Evolutionary conservation across 2,329 filamentous ascomycete genomes (phyloP).

Genomic region (Neurospora crassa): DNA sequence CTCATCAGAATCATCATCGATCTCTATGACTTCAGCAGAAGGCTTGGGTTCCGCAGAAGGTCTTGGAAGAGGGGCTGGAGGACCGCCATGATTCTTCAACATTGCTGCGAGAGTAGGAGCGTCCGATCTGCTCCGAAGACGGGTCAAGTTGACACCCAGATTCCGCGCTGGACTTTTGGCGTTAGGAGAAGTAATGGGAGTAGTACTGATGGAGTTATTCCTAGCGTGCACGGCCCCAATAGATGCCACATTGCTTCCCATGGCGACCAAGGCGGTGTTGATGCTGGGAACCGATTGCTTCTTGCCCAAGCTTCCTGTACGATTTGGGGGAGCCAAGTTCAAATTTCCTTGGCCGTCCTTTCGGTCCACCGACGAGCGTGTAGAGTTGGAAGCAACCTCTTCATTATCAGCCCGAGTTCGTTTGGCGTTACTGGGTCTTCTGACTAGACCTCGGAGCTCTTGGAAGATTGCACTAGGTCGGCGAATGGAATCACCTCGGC

Average conservation of each 20-base stretch:
- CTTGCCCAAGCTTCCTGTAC: conserved; percentile 40
- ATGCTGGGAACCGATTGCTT: conserved; percentile 46
- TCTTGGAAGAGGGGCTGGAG: conserved; percentile 39
- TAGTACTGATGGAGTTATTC: conserved; percentile 50
- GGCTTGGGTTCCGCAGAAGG: conserved; percentile 21
- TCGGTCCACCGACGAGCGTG: conserved; percentile 22
- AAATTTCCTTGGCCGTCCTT: conserved; percentile 39
- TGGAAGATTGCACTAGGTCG: conserved; percentile 43
- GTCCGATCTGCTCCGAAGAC: conserved; percentile 47
- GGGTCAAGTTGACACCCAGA: conserved; percentile 35
- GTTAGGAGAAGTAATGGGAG: conserved; percentile 39
- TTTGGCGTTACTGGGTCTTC: conserved; percentile 41
- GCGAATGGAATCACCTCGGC: conserved; percentile 32
- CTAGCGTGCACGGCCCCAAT: conserved; percentile 48
- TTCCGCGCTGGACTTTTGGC: conserved; percentile 30
- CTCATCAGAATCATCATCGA: conserved; percentile 39
- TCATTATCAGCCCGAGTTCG: conserved; percentile 34
- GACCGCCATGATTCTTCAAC: conserved; percentile 43
- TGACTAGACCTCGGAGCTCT: conserved; percentile 39
- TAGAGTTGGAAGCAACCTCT: conserved; percentile 21
- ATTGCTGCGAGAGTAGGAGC: conserved; percentile 31
- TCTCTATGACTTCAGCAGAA: conserved; percentile 26
- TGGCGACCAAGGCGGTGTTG: conserved; percentile 47
- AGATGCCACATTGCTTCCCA: conserved; percentile 44
- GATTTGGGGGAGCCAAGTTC: conserved; percentile 41